These are phyloP conservation scores for Omphalea diandra DNA, from an alignment of 441 rosid species.

Conservation along the genomic window DNA sequence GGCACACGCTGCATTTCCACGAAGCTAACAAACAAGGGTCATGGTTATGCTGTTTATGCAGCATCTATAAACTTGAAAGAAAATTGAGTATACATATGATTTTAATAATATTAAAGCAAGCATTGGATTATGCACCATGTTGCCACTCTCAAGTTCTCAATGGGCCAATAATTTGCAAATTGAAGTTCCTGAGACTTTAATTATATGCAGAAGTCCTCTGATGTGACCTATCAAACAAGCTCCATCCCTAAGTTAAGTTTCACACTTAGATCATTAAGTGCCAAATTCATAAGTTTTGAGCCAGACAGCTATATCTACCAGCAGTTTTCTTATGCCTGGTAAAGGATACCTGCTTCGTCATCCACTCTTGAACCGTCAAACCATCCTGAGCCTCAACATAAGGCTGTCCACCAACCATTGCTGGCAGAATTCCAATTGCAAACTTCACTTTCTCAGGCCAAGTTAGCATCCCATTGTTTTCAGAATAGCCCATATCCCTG, in stretches of 20 bases:
- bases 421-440: conserved; percentile 93
- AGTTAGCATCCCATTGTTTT: conserved; percentile 90
- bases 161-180: neutral
- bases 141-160: neutral
- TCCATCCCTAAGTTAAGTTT: neutral
- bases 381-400: conserved; percentile 98
- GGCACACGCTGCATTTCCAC: neutral
- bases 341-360: conserved; percentile 71
- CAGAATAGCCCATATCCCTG: conserved; percentile 92
- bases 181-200: neutral
- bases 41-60: neutral
- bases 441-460: conserved; percentile 97
- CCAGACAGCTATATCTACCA: neutral
- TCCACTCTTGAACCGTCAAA: conserved; percentile 81
- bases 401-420: conserved; percentile 85
- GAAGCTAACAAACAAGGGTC: neutral
- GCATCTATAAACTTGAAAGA: neutral
- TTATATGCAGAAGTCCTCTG: neutral
- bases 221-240: neutral
- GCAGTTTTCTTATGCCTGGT: neutral
- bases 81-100: neutral
- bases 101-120: conserved; percentile 7
- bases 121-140: neutral
- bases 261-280: conserved; percentile 4
- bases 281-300: neutral